Evolutionary conservation across 2,329 filamentous ascomycete genomes (phyloP).

Genomic region (Aspergillus thermomutatus): DNA sequence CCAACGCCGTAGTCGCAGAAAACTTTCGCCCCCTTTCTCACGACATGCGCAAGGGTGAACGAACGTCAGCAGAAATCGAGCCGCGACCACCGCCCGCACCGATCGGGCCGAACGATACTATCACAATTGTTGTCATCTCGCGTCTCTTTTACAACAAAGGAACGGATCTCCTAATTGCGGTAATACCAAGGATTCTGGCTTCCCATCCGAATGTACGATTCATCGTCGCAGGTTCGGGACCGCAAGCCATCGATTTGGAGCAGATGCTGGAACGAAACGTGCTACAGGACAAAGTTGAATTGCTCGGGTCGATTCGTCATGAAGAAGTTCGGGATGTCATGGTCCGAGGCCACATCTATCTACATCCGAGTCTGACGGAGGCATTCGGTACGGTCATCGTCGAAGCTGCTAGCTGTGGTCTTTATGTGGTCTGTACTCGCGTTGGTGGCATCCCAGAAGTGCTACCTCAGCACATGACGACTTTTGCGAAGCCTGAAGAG

Average conservation of each 20-base stretch:
- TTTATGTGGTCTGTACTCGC: slow-evolving; percentile 95
- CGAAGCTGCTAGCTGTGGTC: slow-evolving; percentile 89
- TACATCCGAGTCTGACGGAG: slow-evolving; percentile 92
- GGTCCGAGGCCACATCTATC: slow-evolving; percentile 93
- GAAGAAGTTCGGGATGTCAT: slow-evolving; percentile 97
- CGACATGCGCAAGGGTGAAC: slow-evolving; percentile 37
- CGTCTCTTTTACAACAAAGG: slow-evolving; percentile 99
- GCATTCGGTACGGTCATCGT: slow-evolving; percentile 98
- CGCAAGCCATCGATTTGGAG: slow-evolving; percentile 95
- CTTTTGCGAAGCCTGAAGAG: slow-evolving; percentile 94
- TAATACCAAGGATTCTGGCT: slow-evolving; percentile 87
- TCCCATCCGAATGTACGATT: slow-evolving; percentile 91
- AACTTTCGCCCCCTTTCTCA: slow-evolving; percentile 77
- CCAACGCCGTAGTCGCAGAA: slow-evolving; percentile 94
- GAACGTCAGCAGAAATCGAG: slow-evolving; percentile 23
- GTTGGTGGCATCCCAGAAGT: slow-evolving; percentile 98
- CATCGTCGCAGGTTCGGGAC: slow-evolving; percentile 91
- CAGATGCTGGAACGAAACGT: slow-evolving; percentile 97
- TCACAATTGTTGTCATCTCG: slow-evolving; percentile 96
- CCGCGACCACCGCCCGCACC: slow-evolving; percentile 59
- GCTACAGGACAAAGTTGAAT: slow-evolving; percentile 86
- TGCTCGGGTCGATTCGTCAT: slow-evolving; percentile 87
- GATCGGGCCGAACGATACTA: slow-evolving; percentile 76
- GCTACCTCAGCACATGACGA: slow-evolving; percentile 92
- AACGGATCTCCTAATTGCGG: slow-evolving; percentile 92